Base-by-base conservation (phyloP, 495 filamentous ascomycete species). In the Aspergillus avenaceus region DNA sequence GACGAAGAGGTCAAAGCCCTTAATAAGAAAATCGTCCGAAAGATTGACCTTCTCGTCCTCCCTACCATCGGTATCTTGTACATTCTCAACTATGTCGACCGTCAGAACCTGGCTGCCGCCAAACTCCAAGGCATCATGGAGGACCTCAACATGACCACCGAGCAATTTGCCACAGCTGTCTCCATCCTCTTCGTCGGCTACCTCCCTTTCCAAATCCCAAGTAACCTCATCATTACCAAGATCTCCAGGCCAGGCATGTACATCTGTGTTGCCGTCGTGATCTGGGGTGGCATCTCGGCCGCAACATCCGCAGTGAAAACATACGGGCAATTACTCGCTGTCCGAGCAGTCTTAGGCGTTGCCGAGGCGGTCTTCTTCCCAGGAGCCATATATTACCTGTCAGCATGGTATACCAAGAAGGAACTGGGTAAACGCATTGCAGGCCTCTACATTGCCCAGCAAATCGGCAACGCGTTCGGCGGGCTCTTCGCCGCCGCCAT, bases 391-490 rank as follows among this genome's bases (percentile, higher is more conserved):
- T 83, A 79, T 53, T 76, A 74, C 59, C 71, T 82, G 21, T 76
- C 72, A 24, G 76, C 72, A 41, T 83, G 79, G 66, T 83, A 83
- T 55, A 79, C 78, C 58, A 70, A 75, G 52, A 65, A 67, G 37
- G 77, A 83, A 64, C 65, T 81, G 7, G 71, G 77, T 8, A 77
- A 78, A 58, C 69, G 80, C 43, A 73, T 80, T 47, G 76, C 79
- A n/a, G 74, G 79, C 18, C 74, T 80, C 44, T 79, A 81, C 49
- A 80, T 78, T 28, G 73, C 77, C 2, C 72, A 79, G 7, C 76
- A 76, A 28, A 70, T 78, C 38, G 78, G 78, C 6, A 77, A 79
- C 23, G 80, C 76, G 19, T 81, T 83, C 25, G 78, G 78, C 25
- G 80, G 80, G 6, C 60, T 82, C 7, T 67, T 82, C 34, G 77